Base-by-base conservation (phyloP, 192 early-diverging fungal genomes). In the Glomus cerebriforme region DNA sequence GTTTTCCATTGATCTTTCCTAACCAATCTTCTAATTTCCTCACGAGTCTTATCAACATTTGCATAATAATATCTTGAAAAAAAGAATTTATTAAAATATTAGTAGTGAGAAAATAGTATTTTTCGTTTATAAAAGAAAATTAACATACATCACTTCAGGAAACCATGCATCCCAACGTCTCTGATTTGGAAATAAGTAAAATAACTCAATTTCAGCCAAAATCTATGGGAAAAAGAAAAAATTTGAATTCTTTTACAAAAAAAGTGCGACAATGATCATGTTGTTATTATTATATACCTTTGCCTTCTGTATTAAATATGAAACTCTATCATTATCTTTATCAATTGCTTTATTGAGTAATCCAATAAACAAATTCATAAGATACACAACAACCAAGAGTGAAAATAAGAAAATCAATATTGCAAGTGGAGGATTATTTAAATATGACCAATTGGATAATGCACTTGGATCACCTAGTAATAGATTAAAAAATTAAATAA, bases 401-500 rank as follows among this genome's bases (percentile, higher is more conserved):
- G 63, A 65, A 31, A 65, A 65, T 12, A 6, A 29, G 17, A 29
- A 2, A 9, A 65, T 65, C 19, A 65, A 32, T 17, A 31, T 31
- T 12, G 8, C 63, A 12, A 65, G 13, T 3, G 27, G 6, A 32
- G 63, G 63, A 19, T 65, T 65, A 17, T 32, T 17, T 17, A 3
- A 5, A 12, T 31, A 65, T 65, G 29, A 31, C 63, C 63, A 65
- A 13, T 65, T 32, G 3, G 27, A 17, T 8, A 71, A 86, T 82
- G 81, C 90, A 90, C 81, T 88, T 87, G 26, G 83, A 93, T 27
- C 83, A 31, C 63, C 63, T 65, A 65, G 17, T 6, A 7, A 31
- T 65, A 31, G n/a, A 65, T 29, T 29, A 65, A 31, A 17, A 1
- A 17, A 65, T 32, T n/a, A n/a, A n/a, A n/a, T n/a, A n/a, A n/a